Evolutionary conservation across 2,329 filamentous ascomycete species (phyloP).

Genomic region (Pochonia chlamydosporia): DNA sequence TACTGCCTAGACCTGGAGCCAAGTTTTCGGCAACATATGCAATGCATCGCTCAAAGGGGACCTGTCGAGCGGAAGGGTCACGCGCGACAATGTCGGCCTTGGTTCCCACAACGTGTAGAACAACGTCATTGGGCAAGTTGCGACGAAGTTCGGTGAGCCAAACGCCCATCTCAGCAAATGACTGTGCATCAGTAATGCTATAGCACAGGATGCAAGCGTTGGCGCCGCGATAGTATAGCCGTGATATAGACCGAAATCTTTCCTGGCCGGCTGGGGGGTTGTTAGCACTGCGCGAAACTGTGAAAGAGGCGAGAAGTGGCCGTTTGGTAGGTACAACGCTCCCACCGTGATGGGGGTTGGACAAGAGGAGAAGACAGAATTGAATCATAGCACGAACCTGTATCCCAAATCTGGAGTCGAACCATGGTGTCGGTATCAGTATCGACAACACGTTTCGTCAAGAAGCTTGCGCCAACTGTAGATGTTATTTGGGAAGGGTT

Average conservation of each 20-base stretch:
- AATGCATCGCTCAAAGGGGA: constrained; percentile 93
- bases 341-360: not conserved
- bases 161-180: constrained; percentile 85
- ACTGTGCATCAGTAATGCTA: constrained; percentile 80
- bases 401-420: constrained; percentile 95
- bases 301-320: not conserved
- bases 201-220: constrained; percentile 94
- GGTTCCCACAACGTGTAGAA: constrained; percentile 92
- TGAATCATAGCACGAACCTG: constrained; percentile 41
- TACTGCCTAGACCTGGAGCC: constrained; percentile 61
- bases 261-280: constrained; percentile 68
- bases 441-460: constrained; percentile 76
- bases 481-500: constrained; percentile 58
- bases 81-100: constrained; percentile 86
- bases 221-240: constrained; percentile 92
- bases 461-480: constrained; percentile 75
- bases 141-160: constrained; percentile 83
- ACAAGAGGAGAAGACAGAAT: not conserved
- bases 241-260: constrained; percentile 88
- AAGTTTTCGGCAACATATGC: constrained; percentile 92
- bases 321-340: not conserved
- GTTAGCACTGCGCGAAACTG: constrained; percentile 1
- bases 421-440: constrained; percentile 80
- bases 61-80: constrained; percentile 71
- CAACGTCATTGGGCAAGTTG: constrained; percentile 70